Conservation (phyloP, 2,329 filamentous ascomycete species). For the Ophiostoma australiae region DNA sequence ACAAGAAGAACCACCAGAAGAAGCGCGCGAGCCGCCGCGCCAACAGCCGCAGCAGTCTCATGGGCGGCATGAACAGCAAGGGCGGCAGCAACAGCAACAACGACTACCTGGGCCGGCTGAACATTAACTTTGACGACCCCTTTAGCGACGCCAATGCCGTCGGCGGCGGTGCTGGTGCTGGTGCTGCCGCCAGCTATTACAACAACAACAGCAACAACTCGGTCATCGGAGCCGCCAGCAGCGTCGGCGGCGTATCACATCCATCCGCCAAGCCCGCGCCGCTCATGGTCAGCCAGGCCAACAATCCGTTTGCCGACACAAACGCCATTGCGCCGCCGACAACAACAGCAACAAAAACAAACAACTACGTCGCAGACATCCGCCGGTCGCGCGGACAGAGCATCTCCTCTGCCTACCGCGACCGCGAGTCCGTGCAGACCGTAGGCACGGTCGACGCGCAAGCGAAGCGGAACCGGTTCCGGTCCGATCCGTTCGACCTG, state of each 20-base stretch:
- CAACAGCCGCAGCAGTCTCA: slow-evolving; percentile 17
- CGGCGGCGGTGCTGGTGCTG: too few relatives aligned
- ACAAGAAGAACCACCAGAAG: slow-evolving; percentile 33
- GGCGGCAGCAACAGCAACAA: slow-evolving; percentile 17
- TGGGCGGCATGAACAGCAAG: slow-evolving; percentile 1
- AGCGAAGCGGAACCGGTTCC: slow-evolving; percentile 46
- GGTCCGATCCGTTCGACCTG: slow-evolving; percentile 62
- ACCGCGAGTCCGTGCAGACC: slow-evolving; percentile 39
- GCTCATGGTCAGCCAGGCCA: slow-evolving; percentile 33
- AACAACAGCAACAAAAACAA: not conserved
- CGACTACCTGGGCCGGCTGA: slow-evolving; percentile 29
- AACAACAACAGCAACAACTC: not conserved
- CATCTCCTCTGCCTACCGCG: slow-evolving; percentile 40
- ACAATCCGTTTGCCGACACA: slow-evolving; percentile 46
- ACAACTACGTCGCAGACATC: slow-evolving; percentile 44
- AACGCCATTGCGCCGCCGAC: slow-evolving; percentile 38
- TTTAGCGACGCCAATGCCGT: slow-evolving; percentile 47
- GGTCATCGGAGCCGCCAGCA: slow-evolving; percentile 32
- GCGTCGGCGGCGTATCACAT: slow-evolving; percentile 20
- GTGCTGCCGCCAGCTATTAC: too few relatives aligned
- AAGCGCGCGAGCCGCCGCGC: slow-evolving; percentile 22
- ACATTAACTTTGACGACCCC: slow-evolving; percentile 35
- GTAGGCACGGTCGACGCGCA: slow-evolving; percentile 38
- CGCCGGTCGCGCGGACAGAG: slow-evolving; percentile 47
- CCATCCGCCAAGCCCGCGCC: not conserved